Evolutionary conservation across 345 rosid genomes (phyloP).

Genomic region (Microcos paniculata): DNA sequence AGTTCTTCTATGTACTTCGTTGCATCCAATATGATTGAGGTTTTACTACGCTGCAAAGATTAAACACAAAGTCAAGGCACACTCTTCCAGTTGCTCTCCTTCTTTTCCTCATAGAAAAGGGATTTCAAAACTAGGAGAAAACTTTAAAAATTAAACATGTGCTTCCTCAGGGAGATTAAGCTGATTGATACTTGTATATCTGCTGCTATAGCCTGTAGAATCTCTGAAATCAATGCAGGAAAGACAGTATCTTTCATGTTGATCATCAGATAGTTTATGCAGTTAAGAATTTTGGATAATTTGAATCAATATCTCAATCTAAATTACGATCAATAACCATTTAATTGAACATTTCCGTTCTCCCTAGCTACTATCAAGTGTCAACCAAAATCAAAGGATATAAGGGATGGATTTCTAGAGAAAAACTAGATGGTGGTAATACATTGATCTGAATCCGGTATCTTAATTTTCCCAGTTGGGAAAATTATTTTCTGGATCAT

Average conservation of each 20-base stretch:
- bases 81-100: neutral
- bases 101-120: neutral
- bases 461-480: neutral
- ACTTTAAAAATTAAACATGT: neutral
- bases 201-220: no score
- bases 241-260: no score
- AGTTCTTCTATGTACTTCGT: slow-evolving; percentile 73
- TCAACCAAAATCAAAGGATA: neutral
- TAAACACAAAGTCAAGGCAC: neutral
- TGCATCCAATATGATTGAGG: slow-evolving; percentile 70
- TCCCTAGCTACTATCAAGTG: neutral
- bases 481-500: neutral
- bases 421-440: neutral
- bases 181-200: neutral
- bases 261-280: no score
- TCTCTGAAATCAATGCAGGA: no score
- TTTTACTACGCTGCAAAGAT: slow-evolving; percentile 52
- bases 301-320: no score
- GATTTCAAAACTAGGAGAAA: neutral
- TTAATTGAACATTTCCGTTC: neutral
- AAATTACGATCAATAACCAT: neutral
- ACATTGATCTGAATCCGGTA: neutral
- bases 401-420: neutral
- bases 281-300: no score
- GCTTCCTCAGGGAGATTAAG: neutral